Percentiles rank a stretch among this genome's conserved stretches.
Conservation (phyloP, 2,329 filamentous ascomycete genomes). For the Phialocephala sp. region DNA sequence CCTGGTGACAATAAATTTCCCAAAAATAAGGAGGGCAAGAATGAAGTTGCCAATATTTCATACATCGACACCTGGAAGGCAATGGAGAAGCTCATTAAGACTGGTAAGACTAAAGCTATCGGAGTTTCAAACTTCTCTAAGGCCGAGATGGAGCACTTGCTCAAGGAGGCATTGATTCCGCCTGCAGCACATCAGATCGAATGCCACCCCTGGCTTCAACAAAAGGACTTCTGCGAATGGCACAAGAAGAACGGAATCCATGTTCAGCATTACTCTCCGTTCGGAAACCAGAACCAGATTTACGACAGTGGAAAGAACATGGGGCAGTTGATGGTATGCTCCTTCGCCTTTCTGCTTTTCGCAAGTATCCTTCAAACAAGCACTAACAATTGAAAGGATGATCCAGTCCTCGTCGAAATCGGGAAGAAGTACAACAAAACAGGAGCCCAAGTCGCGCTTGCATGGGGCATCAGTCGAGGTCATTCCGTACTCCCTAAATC, state of each 20-base stretch:
- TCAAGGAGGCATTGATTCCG: slow-evolving; percentile 51
- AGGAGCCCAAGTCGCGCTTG: slow-evolving; percentile 63
- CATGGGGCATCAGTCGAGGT: slow-evolving; percentile 60
- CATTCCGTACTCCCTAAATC: slow-evolving; percentile 70
- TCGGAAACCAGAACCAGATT: slow-evolving; percentile 67
- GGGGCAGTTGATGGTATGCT: slow-evolving; percentile 42
- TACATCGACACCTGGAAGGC: slow-evolving; percentile 61
- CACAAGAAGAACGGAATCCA: slow-evolving; percentile 51
- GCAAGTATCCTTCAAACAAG: neutral
- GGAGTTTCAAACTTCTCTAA: slow-evolving; percentile 66
- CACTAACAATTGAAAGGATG: slow-evolving; percentile 47
- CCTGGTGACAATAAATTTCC: slow-evolving; percentile 35
- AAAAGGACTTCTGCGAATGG: slow-evolving; percentile 54
- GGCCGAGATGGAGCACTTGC: slow-evolving; percentile 46
- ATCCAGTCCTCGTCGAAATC: slow-evolving; percentile 58
- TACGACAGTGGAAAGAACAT: slow-evolving; percentile 64
- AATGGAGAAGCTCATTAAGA: slow-evolving; percentile 60
- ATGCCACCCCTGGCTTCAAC: slow-evolving; percentile 58
- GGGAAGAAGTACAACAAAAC: slow-evolving; percentile 61
- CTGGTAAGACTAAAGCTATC: slow-evolving; percentile 60
- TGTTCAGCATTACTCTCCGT: slow-evolving; percentile 53
- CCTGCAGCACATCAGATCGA: slow-evolving; percentile 65
- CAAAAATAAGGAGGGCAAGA: slow-evolving; percentile 36
- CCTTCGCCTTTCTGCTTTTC: neutral
- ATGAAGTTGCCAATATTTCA: slow-evolving; percentile 31